Conservation (phyloP, 176 grass and related monocot species). For the Aegilops speltoides region DNA sequence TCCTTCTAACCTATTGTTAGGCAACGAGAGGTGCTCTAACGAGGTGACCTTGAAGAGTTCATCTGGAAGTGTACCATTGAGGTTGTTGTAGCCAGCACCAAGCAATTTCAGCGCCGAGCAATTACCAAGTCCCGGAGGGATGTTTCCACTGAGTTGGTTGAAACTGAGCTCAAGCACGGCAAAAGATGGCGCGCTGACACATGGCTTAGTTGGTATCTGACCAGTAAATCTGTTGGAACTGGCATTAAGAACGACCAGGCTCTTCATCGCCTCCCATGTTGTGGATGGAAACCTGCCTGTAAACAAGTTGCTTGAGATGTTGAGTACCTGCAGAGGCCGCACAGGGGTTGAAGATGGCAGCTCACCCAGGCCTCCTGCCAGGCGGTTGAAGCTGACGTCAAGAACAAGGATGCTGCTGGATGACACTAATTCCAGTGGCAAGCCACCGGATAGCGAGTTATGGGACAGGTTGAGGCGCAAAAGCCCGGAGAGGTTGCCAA, state of each 20-base stretch:
- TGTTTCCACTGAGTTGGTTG: slow-evolving; percentile 18
- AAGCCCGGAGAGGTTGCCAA: slow-evolving; percentile 20
- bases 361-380: neutral
- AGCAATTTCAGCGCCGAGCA: slow-evolving; percentile 23
- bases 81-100: slow-evolving; percentile 16
- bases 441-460: slow-evolving; percentile 10
- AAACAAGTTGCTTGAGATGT: slow-evolving; percentile 53
- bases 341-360: neutral
- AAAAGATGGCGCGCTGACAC: neutral
- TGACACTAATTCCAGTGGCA: slow-evolving; percentile 4
- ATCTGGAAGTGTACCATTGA: neutral
- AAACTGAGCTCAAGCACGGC: slow-evolving; percentile 10
- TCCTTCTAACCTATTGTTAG: slow-evolving; percentile 10
- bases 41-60: slow-evolving; percentile 23
- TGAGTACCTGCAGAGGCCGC: slow-evolving; percentile 29
- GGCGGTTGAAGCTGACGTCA: slow-evolving; percentile 41
- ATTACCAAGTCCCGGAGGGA: neutral
- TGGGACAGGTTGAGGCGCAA: slow-evolving; percentile 21
- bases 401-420: slow-evolving; percentile 21
- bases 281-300: slow-evolving; percentile 19
- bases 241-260: slow-evolving; percentile 27
- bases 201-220: neutral
- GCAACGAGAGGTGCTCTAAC: slow-evolving; percentile 23
- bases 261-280: neutral
- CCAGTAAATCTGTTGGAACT: slow-evolving; percentile 47